These are phyloP conservation scores for Rhizopogon rudus DNA, from an alignment of 768 basidiomycete species.

Conservation along the genomic window DNA sequence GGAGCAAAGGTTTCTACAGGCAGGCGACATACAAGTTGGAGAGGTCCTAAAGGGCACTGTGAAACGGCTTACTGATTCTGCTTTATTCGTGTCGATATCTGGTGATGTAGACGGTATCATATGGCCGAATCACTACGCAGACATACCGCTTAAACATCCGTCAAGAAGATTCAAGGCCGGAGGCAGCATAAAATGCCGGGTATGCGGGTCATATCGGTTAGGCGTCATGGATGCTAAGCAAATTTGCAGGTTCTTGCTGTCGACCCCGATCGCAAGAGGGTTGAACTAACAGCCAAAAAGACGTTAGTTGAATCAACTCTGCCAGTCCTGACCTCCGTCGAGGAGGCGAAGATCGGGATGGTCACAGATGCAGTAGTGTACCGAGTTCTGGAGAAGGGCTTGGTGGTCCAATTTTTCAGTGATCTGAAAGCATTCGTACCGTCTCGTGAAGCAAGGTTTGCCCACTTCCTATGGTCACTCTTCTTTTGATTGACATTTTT, in stretches of 20 bases:
- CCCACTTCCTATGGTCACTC: not conserved
- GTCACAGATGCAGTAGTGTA: constrained; percentile 81
- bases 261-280: constrained; percentile 74
- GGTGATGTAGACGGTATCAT: constrained; percentile 89
- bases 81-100: constrained; percentile 80
- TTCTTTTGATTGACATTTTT: not conserved
- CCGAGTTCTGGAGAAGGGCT: constrained; percentile 73
- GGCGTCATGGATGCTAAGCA: not conserved
- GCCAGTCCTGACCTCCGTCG: constrained; percentile 59
- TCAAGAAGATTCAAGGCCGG: constrained; percentile 59
- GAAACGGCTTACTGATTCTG: constrained; percentile 76
- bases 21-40: constrained; percentile 79
- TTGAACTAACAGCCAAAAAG: constrained; percentile 89
- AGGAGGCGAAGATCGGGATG: constrained; percentile 64
- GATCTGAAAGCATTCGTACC: constrained; percentile 82
- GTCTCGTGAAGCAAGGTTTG: constrained; percentile 74
- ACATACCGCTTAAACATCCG: constrained; percentile 91
- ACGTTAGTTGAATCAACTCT: constrained; percentile 77
- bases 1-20: constrained; percentile 81
- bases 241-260: constrained; percentile 56
- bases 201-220: constrained; percentile 43
- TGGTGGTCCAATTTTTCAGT: constrained; percentile 90
- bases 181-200: constrained; percentile 77
- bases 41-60: constrained; percentile 84
- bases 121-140: constrained; percentile 94